Percentiles rank a stretch among this genome's conserved stretches.
phyloP scores from a whole-genome alignment of 2,329 filamentous ascomycete genomes.

The Ophiostoma sp. region DNA sequence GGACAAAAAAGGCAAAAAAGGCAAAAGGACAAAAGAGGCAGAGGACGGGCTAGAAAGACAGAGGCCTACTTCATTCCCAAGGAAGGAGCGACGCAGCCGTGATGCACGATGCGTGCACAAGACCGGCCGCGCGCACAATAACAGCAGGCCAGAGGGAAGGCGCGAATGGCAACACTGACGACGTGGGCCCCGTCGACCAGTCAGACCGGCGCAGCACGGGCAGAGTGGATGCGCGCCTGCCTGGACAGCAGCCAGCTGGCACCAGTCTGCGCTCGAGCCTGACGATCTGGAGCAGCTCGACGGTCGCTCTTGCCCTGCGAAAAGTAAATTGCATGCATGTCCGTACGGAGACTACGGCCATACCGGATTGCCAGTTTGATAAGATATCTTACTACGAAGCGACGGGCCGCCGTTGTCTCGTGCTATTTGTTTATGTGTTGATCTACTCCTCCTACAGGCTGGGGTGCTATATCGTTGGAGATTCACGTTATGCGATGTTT shows the following conservation, averaged over 20 bases:
- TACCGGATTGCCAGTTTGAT: too few relatives aligned
- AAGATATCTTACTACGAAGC: too few relatives aligned
- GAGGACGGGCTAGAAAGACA: not conserved
- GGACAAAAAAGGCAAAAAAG: not conserved
- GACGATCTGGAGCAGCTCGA: too few relatives aligned
- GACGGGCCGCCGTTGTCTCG: not conserved
- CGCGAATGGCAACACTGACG: not conserved
- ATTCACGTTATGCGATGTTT: not conserved
- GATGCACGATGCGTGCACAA: not conserved
- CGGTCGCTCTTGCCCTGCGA: too few relatives aligned
- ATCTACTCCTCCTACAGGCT: too few relatives aligned
- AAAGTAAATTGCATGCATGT: slow-evolving; percentile 1
- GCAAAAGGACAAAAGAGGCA: not conserved
- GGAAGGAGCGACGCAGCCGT: slow-evolving; percentile 10
- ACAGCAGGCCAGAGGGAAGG: not conserved
- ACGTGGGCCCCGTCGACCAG: not conserved
- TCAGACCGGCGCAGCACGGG: not conserved
- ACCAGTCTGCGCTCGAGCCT: too few relatives aligned
- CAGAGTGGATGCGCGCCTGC: slow-evolving; percentile 8
- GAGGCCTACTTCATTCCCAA: not conserved
- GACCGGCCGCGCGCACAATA: not conserved
- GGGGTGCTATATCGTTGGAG: not conserved
- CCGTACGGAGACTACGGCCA: too few relatives aligned
- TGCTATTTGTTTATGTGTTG: not conserved
- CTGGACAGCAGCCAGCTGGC: not conserved